A percentile compares a stretch with the other conserved stretches of the same genome.
Conservation (phyloP, 202 grass and related monocot species). For the Schoenoplectus tabernaemontani region DNA sequence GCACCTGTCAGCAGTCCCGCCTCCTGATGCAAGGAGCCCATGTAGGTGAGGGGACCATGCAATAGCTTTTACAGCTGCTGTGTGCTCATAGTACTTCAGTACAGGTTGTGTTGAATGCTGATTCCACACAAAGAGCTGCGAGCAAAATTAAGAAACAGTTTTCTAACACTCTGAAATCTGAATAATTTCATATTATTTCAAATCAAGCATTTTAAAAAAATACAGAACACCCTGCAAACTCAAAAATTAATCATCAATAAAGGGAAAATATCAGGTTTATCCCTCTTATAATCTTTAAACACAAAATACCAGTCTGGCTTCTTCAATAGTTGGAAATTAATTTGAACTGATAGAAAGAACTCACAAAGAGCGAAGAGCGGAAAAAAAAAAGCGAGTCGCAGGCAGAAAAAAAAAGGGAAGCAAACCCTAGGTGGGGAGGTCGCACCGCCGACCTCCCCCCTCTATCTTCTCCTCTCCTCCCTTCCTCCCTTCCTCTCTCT, state of each 20-base stretch:
- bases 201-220: neutral
- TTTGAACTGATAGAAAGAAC: no score
- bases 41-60: constrained; percentile 98
- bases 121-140: constrained; percentile 97
- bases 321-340: neutral
- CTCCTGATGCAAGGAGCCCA: constrained; percentile 89
- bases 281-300: neutral
- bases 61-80: constrained; percentile 98
- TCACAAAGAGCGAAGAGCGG: no score
- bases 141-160: neutral
- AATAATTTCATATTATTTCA: no score
- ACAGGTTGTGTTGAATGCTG: constrained; percentile 76
- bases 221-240: neutral
- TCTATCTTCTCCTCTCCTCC: no score
- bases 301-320: neutral
- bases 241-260: neutral
- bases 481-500: no score
- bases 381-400: no score
- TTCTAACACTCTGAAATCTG: neutral
- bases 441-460: no score
- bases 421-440: no score
- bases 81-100: constrained; percentile 87
- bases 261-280: neutral
- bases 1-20: constrained; percentile 89
- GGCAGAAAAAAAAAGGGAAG: no score